Evolutionary conservation across 1,139 yeast genomes (phyloP).

Genomic region (Hansenula sp.): DNA sequence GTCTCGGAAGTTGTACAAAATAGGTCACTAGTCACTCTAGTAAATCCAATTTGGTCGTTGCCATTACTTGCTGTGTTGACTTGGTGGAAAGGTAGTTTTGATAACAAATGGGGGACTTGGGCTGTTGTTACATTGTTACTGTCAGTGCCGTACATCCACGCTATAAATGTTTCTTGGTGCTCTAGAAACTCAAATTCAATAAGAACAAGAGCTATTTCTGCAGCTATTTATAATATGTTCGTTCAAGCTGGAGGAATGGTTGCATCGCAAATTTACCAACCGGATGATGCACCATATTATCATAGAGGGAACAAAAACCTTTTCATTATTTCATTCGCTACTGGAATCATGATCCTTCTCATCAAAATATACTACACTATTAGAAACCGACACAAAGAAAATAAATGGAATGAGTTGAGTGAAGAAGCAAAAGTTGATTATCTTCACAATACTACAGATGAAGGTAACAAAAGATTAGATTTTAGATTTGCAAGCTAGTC

Average conservation of each 20-base stretch:
- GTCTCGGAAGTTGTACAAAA: constrained; percentile 38
- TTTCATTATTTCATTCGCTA: constrained; percentile 33
- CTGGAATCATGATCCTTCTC: constrained; percentile 22
- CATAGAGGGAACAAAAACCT: constrained; percentile 48
- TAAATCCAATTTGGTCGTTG: constrained; percentile 38
- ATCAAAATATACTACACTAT: constrained; percentile 35
- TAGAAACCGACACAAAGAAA: constrained; percentile 36
- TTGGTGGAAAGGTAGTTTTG: constrained; percentile 46
- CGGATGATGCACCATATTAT: constrained; percentile 56
- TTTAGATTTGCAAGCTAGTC: constrained; percentile 31
- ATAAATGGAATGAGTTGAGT: constrained; percentile 37
- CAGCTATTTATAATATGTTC: constrained; percentile 60
- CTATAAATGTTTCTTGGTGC: constrained; percentile 55
- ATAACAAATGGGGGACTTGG: constrained; percentile 47
- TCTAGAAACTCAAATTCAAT: constrained; percentile 60
- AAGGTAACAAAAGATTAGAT: constrained; percentile 45
- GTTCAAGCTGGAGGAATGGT: constrained; percentile 54
- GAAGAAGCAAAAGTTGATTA: constrained; percentile 37
- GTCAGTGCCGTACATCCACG: constrained; percentile 44
- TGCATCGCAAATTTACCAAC: constrained; percentile 50
- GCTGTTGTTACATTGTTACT: constrained; percentile 39
- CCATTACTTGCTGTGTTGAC: constrained; percentile 40
- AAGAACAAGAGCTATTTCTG: constrained; percentile 51
- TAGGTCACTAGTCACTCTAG: constrained; percentile 30
- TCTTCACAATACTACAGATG: constrained; percentile 33